Evolutionary conservation across 2,329 filamentous ascomycete genomes (phyloP), one percentile per base, ranked within the genome.

Genomic region (Bipolaris victoriae): DNA sequence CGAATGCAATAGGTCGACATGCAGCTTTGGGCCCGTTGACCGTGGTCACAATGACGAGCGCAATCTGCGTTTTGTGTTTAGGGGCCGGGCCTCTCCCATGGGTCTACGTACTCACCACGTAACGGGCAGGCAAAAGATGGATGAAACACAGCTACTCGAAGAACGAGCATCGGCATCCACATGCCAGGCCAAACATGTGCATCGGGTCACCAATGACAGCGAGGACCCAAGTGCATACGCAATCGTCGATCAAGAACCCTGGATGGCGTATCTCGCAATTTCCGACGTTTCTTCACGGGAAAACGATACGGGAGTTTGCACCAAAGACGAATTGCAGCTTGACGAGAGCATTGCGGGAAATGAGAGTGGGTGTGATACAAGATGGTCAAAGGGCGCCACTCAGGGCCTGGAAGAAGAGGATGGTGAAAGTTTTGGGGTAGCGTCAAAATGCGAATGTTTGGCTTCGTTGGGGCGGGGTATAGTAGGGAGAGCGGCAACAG

Each of bases 361-460:
- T 22, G 43, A 49, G 49, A 58, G 48, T 56, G 51, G 55, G 59
- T 52, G 50, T 63, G 62, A 59, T 47, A 52, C 46, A 46, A 51
- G 49, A 44, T 68, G 66, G 61, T 70, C 70, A 60, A 71, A 70
- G 50, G 64, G 68, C 64, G 65, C 66, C 22, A 69, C 65, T 24
- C 55, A 64, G 47, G 66, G 66, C 18, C 57, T 62, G 51, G 67
- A 64, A 33, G 55, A 65, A 49, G 67, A 64, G 36, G 55, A 65
- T 52, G 57, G 53, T 35, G 70, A 64, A 15, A 49, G 58, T 45
- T 52, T 50, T 53, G 62, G 59, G 49, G 52, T 60, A 46, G 62
- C 60, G 44, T 58, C 39, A 57, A 46, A 61, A 36, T 70, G 67
- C 55, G 59, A 67, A 43, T 70, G 62, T 60, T 67, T 73, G 64